Base-by-base conservation (phyloP, 1,139 yeast genomes). In the Zygosaccharomyces pseudobailii region DNA sequence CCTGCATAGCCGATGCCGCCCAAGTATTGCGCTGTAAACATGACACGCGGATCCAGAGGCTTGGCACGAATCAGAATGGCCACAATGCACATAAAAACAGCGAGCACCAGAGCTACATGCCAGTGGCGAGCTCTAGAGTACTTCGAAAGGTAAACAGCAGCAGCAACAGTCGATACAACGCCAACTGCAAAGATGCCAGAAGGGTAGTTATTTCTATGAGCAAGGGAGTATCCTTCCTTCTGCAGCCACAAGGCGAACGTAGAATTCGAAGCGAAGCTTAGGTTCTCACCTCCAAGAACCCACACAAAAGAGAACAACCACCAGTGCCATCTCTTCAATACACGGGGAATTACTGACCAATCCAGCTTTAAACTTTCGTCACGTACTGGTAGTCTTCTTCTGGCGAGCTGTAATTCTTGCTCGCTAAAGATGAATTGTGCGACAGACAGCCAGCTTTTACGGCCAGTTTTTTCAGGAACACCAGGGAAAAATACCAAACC, bases 261-360 rank as follows among this genome's bases (percentile, higher is more conserved):
- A 2, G 80, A 66, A 61, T 79, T 79, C 8, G 79, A 69, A 4
- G 76, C 71, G 59, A 71, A 79, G 20, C 82, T 74, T 54, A 78
- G 77, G 59, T 78, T 79, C 56, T 76, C 80, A 50, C 84, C 84
- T n/a, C 80, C 83, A 43, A 79, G 62, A 0, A 74, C 71, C 82
- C 83, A 80, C 8, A 79, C 71, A 9, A 75, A 56, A 4, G 79
- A 73, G 51, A 80, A 77, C 6, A 74, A 55, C 72, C 77, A 79
- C 80, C 80, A 79, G 55, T 76, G 80, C 84, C 84, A 80, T 46
- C 72, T 70, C 3, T 76, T 78, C 36, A 73, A 54, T 1, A 78
- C 79, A 55, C 84, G 70, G 45, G 69, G 67, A 38, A 76, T 38
- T 3, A 78, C 67, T 3, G 76, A 59, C 71, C 72, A 67, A 54